A percentile compares a stretch with the other conserved stretches of the same genome.
Evolutionary conservation across 306 rosid genomes (phyloP).

Genomic region (Ammopiptanthus mongolicus): DNA sequence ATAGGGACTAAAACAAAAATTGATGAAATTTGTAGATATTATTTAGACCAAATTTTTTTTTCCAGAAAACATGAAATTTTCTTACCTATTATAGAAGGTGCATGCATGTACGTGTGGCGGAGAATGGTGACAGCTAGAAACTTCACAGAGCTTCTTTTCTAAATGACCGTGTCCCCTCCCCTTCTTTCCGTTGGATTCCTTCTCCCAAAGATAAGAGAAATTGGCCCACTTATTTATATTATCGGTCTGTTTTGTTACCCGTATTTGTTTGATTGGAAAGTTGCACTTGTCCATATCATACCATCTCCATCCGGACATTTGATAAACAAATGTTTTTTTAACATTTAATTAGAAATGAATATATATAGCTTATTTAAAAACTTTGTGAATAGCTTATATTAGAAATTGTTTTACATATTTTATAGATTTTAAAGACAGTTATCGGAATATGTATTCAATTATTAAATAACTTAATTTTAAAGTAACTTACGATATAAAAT

Average conservation of each 20-base stretch:
- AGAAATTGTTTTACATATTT: too few species aligned
- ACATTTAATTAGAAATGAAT: too few species aligned
- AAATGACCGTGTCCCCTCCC: neutral
- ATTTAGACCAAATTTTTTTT: too few species aligned
- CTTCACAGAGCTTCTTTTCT: constrained; percentile 15
- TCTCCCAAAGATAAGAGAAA: neutral
- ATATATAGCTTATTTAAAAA: too few species aligned
- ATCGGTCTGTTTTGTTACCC: neutral
- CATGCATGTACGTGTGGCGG: neutral
- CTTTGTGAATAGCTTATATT: too few species aligned
- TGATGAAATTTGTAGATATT: too few species aligned
- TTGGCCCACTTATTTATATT: neutral
- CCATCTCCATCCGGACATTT: neutral
- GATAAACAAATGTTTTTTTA: too few species aligned
- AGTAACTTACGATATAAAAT: too few species aligned
- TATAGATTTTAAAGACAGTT: too few species aligned
- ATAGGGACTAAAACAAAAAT: too few species aligned
- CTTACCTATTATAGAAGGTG: neutral
- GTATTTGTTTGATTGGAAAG: neutral
- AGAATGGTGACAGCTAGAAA: constrained; percentile 25
- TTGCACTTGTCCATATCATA: neutral
- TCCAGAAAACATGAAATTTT: neutral
- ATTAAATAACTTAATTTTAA: too few species aligned
- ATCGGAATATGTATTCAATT: too few species aligned
- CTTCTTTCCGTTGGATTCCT: neutral